phyloP scores from a whole-genome alignment of 2,329 filamentous ascomycete genomes.

The Aspergillus vadensis region DNA sequence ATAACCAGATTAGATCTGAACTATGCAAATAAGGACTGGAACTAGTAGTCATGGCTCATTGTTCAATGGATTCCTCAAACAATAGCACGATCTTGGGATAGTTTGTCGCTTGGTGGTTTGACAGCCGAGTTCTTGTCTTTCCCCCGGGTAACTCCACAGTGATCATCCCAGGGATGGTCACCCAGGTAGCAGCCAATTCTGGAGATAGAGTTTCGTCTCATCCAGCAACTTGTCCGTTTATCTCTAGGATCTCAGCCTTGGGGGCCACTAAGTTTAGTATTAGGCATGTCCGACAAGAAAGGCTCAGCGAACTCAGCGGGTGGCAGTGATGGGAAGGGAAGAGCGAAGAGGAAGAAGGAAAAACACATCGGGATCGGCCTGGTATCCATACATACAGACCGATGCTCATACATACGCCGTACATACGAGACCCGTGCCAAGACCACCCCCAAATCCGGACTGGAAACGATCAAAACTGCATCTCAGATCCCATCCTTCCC shows the following conservation, averaged over 20 bases:
- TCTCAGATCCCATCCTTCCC: background rate
- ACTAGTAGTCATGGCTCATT: background rate
- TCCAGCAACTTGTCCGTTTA: background rate
- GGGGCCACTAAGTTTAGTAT: conserved; percentile 1
- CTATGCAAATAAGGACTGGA: conserved; percentile 2
- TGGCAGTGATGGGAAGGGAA: background rate
- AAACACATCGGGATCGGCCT: background rate
- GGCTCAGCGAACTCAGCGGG: background rate
- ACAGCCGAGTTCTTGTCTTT: background rate
- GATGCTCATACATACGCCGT: background rate
- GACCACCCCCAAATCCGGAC: background rate
- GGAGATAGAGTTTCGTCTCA: background rate
- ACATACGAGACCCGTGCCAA: background rate
- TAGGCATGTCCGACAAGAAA: conserved; percentile 19
- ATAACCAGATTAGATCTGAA: conserved; percentile 3
- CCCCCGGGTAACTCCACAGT: conserved; percentile 11
- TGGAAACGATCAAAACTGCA: background rate
- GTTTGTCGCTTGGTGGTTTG: background rate
- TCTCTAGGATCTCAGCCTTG: background rate
- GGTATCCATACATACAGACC: conserved; percentile 5
- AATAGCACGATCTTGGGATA: background rate
- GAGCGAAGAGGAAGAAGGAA: too few species aligned
- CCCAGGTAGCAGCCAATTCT: background rate
- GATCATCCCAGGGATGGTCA: conserved; percentile 15
- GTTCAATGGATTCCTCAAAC: background rate